Percentiles rank a stretch among this genome's conserved stretches.
phyloP scores from a whole-genome alignment of 768 basidiomycete species.

The Suillus weaverae region DNA sequence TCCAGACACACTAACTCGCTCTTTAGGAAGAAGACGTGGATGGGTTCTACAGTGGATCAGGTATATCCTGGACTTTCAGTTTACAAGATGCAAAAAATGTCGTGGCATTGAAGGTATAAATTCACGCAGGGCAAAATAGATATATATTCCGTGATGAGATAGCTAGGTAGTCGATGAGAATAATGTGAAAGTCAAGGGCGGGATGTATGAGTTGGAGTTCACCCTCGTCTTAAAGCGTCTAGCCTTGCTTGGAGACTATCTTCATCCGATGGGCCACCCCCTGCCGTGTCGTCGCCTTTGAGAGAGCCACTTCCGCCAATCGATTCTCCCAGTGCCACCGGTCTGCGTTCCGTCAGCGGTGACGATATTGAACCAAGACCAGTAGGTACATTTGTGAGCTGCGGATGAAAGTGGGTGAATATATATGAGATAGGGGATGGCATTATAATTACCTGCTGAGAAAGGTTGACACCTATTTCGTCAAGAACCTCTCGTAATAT shows the following conservation, averaged over 20 bases:
- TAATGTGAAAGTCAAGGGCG: neutral
- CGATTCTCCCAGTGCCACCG: constrained; percentile 83
- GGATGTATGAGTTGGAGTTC: constrained; percentile 16
- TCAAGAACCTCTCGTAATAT: constrained; percentile 95
- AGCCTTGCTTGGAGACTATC: constrained; percentile 92
- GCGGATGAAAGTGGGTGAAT: constrained; percentile 16
- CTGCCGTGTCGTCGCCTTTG: constrained; percentile 28
- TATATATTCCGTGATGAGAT: constrained; percentile 13
- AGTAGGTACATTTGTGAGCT: constrained; percentile 86
- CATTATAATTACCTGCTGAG: constrained; percentile 64
- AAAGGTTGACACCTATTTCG: constrained; percentile 91
- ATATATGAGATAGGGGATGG: constrained; percentile 2
- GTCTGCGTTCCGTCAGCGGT: constrained; percentile 65
- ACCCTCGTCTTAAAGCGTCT: constrained; percentile 82
- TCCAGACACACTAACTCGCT: neutral
- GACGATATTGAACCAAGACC: constrained; percentile 62
- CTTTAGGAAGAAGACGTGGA: constrained; percentile 89
- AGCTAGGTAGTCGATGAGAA: constrained; percentile 7
- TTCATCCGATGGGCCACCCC: constrained; percentile 64
- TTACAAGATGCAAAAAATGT: constrained; percentile 75
- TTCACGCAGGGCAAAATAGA: constrained; percentile 2
- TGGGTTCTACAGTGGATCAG: constrained; percentile 92
- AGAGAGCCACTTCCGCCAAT: constrained; percentile 31
- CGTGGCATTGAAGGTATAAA: constrained; percentile 51
- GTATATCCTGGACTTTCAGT: constrained; percentile 84